Evolutionary conservation across 148 eudicot genomes (phyloP).

Genomic region (Talinum fruticosum): DNA sequence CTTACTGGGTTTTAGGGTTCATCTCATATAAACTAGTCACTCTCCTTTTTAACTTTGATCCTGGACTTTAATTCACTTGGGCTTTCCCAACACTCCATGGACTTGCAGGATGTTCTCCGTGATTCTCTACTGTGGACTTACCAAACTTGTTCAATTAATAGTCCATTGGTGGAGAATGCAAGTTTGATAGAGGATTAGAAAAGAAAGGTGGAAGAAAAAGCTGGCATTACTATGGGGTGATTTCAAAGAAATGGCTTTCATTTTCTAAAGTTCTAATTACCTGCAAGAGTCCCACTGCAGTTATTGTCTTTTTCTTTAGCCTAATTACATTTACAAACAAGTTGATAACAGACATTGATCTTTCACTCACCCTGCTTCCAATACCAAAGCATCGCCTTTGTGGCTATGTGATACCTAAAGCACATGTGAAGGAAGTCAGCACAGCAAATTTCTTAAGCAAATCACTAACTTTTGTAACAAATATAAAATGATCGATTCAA

Average conservation of each 20-base stretch:
- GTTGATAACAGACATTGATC: not conserved
- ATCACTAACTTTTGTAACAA: not conserved
- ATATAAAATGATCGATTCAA: constrained; percentile 13
- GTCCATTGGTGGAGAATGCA: not conserved
- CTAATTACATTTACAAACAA: not conserved
- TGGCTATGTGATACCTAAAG: constrained; percentile 58
- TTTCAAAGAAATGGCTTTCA: no score
- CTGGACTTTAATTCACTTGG: no score
- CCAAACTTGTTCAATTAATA: not conserved
- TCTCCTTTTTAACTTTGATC: no score
- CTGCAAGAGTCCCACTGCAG: no score
- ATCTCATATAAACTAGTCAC: no score
- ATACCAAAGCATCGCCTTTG: constrained; percentile 43
- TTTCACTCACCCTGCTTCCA: constrained; percentile 64
- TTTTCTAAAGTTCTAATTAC: no score
- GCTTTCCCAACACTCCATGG: no score
- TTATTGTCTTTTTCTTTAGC: no score
- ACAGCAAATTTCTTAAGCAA: not conserved
- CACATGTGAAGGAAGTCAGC: constrained; percentile 8
- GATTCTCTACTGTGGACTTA: not conserved
- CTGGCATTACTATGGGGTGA: no score
- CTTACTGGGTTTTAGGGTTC: no score
- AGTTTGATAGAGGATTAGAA: no score
- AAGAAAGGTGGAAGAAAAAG: no score
- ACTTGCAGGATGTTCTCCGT: not conserved